Percentiles rank a stretch among this genome's conserved stretches.
Conservation (phyloP, 2,329 filamentous ascomycete species). For the Penicillium polonicum region DNA sequence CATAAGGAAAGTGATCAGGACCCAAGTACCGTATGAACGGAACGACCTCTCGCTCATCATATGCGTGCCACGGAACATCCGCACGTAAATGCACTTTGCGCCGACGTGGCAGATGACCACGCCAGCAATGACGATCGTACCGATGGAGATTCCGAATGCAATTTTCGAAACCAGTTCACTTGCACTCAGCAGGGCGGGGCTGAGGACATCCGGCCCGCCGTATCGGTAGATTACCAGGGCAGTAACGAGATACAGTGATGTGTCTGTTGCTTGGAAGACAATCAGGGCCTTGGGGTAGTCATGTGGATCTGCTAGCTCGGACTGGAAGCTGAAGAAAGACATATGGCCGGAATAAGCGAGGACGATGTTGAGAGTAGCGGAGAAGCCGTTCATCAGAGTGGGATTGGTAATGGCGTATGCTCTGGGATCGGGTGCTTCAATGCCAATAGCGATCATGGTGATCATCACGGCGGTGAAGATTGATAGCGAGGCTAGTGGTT, state of each 20-base stretch:
- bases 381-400: background rate
- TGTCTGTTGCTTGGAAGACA: constrained; percentile 60
- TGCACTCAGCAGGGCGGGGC: constrained; percentile 65
- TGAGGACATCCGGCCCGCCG: constrained; percentile 60
- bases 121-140: constrained; percentile 68
- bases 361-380: background rate
- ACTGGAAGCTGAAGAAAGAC: constrained; percentile 65
- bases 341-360: constrained; percentile 46
- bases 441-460: constrained; percentile 64
- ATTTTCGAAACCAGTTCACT: constrained; percentile 57
- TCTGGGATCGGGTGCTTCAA: constrained; percentile 37
- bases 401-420: background rate
- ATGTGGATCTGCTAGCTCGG: constrained; percentile 60
- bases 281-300: constrained; percentile 63
- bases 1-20: constrained; percentile 52
- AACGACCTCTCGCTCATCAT: constrained; percentile 51
- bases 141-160: constrained; percentile 66
- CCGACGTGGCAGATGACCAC: constrained; percentile 68
- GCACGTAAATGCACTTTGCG: constrained; percentile 63
- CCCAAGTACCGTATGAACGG: constrained; percentile 57
- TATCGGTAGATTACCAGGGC: constrained; percentile 69
- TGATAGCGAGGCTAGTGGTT: constrained; percentile 55
- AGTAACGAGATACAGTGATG: constrained; percentile 62
- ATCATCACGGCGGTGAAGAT: constrained; percentile 63
- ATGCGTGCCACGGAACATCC: constrained; percentile 60